Percentiles rank a stretch among this genome's conserved stretches.
Evolutionary conservation across 352 stramenopile species (phyloP).

Genomic region (Phytopythium helicoides): DNA sequence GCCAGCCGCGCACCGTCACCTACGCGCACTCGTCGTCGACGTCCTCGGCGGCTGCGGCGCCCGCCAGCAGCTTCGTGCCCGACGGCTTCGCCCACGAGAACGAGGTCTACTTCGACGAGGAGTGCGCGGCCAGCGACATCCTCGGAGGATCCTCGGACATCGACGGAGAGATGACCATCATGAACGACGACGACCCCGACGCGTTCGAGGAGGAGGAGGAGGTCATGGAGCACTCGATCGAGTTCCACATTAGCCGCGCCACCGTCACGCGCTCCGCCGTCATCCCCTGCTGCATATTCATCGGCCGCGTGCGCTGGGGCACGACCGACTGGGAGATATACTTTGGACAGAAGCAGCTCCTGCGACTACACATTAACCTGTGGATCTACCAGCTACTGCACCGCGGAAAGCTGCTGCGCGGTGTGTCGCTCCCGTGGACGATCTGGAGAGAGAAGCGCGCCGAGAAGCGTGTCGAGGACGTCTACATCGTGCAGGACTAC

Average conservation of each 20-base stretch:
- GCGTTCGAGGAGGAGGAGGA: slow-evolving; percentile 54
- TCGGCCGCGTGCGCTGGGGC: slow-evolving; percentile 74
- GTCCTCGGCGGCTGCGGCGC: slow-evolving; percentile 16
- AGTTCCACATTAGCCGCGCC: slow-evolving; percentile 70
- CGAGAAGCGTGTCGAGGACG: slow-evolving; percentile 61
- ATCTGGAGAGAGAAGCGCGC: slow-evolving; percentile 82
- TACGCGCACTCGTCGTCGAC: too few species aligned
- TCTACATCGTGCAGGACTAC: slow-evolving; percentile 74
- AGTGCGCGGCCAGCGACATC: slow-evolving; percentile 47
- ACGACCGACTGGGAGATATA: slow-evolving; percentile 82
- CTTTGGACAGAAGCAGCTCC: slow-evolving; percentile 83
- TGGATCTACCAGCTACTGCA: slow-evolving; percentile 50
- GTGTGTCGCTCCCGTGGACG: slow-evolving; percentile 66
- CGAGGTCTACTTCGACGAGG: slow-evolving; percentile 27
- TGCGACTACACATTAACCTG: slow-evolving; percentile 71
- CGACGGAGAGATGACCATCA: slow-evolving; percentile 60
- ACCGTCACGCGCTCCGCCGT: slow-evolving; percentile 65
- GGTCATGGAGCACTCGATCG: slow-evolving; percentile 70
- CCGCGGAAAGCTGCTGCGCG: slow-evolving; percentile 37
- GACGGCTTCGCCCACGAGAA: slow-evolving; percentile 17
- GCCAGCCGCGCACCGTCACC: slow-evolving; percentile 13
- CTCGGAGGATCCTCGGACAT: slow-evolving; percentile 37
- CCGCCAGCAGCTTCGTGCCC: slow-evolving; percentile 17
- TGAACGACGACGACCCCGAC: slow-evolving; percentile 59
- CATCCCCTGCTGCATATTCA: slow-evolving; percentile 82